A percentile compares a stretch with the other conserved stretches of the same genome.
Conservation (phyloP, 2,329 filamentous ascomycete species). For the Pseudogymnoascus sp. region DNA sequence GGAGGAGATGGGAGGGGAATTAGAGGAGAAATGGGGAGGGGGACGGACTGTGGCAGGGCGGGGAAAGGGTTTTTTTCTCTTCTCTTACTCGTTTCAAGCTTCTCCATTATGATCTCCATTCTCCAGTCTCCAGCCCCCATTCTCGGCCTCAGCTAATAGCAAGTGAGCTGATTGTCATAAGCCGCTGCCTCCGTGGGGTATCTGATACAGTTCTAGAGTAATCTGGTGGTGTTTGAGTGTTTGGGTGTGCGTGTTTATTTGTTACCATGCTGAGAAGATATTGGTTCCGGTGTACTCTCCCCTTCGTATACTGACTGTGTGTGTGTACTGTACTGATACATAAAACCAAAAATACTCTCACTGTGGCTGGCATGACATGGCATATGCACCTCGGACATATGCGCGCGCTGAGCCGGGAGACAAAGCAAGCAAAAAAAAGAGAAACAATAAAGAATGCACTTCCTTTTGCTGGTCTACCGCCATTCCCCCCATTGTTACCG, state of each 20-base stretch:
- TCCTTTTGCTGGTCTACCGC: not conserved
- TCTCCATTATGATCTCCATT: not conserved
- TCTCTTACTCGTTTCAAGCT: not conserved
- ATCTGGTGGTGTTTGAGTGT: not conserved
- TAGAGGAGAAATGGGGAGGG: not conserved
- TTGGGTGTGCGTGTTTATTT: not conserved
- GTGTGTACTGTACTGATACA: not conserved
- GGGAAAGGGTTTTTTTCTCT: not conserved
- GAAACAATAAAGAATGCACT: slow-evolving; percentile 3
- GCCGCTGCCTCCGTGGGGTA: not conserved
- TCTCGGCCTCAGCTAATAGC: not conserved
- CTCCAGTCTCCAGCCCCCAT: not conserved
- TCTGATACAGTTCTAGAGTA: not conserved
- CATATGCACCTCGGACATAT: slow-evolving; percentile 1
- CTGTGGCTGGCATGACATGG: not conserved
- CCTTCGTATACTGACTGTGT: not conserved
- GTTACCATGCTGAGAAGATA: not conserved
- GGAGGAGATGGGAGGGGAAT: not conserved
- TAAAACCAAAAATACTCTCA: not conserved
- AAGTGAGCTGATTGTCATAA: not conserved
- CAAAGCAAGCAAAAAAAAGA: not conserved
- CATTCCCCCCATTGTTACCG: not conserved
- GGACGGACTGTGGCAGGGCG: not conserved
- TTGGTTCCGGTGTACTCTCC: not conserved
- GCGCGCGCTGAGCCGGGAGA: not conserved